phyloP scores from a whole-genome alignment of 2,329 filamentous ascomycete species.

The Amauroascus niger region DNA sequence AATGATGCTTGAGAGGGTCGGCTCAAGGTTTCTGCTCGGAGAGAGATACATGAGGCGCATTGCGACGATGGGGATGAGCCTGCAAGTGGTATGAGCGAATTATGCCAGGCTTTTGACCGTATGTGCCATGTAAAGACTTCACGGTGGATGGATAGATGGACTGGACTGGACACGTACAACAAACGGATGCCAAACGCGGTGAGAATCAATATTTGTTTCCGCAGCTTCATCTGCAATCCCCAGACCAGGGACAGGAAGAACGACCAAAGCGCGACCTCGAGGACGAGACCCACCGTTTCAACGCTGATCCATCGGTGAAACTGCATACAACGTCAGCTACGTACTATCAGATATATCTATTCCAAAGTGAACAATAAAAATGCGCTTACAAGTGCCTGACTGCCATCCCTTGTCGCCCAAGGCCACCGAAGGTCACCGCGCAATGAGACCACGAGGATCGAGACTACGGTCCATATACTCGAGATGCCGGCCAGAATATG shows the following conservation, averaged over 20 bases:
- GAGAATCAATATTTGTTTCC: conserved; percentile 9
- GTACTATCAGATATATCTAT: not conserved
- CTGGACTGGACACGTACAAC: not conserved
- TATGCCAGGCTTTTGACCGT: no score
- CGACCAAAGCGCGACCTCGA: conserved; percentile 11
- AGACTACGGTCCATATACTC: not conserved
- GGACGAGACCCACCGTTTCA: not conserved
- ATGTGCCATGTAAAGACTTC: not conserved
- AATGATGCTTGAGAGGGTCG: not conserved
- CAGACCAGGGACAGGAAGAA: conserved; percentile 11
- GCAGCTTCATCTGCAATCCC: conserved; percentile 10
- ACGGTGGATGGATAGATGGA: no score
- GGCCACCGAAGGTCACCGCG: conserved; percentile 5
- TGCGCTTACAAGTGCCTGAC: conserved; percentile 8
- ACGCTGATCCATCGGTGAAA: conserved; percentile 4
- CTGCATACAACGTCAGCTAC: conserved; percentile 2
- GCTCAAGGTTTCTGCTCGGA: not conserved
- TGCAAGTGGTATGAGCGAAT: not conserved
- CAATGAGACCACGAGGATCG: conserved; percentile 4
- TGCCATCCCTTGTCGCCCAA: conserved; percentile 12
- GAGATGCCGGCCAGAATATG: conserved; percentile 3
- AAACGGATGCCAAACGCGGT: conserved; percentile 10
- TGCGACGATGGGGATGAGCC: conserved; percentile 3
- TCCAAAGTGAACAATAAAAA: not conserved
- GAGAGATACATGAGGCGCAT: conserved; percentile 4